Conservation (phyloP, 1,284 basidiomycete species). For the Ustilago vetiveriae region DNA sequence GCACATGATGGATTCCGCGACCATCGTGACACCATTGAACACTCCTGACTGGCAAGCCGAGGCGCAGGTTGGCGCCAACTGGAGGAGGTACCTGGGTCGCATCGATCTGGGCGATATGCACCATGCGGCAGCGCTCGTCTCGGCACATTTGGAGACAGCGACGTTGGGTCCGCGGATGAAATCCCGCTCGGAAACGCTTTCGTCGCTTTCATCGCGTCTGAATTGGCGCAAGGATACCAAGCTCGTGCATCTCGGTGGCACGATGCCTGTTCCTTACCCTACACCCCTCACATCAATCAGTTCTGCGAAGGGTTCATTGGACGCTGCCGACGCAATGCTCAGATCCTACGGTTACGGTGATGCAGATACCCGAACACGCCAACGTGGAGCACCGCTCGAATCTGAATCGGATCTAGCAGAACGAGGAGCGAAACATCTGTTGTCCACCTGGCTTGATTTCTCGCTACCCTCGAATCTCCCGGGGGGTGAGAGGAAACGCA, state of each 20-base stretch:
- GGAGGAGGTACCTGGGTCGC: slow-evolving; percentile 17
- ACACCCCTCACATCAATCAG: slow-evolving; percentile 13
- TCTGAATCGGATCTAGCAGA: slow-evolving; percentile 24
- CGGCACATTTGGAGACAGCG: slow-evolving; percentile 59
- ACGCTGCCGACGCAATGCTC: slow-evolving; percentile 58
- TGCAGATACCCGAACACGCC: slow-evolving; percentile 17
- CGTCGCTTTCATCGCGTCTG: slow-evolving; percentile 45
- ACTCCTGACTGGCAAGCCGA: slow-evolving; percentile 13
- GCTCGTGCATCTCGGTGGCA: slow-evolving; percentile 57
- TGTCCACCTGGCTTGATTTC: slow-evolving; percentile 34
- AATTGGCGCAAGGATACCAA: slow-evolving; percentile 63
- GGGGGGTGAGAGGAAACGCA: not conserved
- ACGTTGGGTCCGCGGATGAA: slow-evolving; percentile 53
- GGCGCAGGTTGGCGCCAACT: slow-evolving; percentile 22
- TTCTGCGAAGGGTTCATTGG: slow-evolving; percentile 3
- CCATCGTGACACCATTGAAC: slow-evolving; percentile 41
- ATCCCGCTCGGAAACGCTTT: slow-evolving; percentile 42
- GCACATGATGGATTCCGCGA: slow-evolving; percentile 40
- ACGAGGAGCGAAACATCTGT: slow-evolving; percentile 16
- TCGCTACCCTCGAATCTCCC: slow-evolving; percentile 23
- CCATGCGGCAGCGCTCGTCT: slow-evolving; percentile 52
- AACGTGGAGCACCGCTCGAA: slow-evolving; percentile 29
- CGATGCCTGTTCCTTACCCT: slow-evolving; percentile 55
- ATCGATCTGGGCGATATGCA: slow-evolving; percentile 43
- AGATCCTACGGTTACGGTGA: slow-evolving; percentile 48